A percentile compares a stretch with the other conserved stretches of the same genome.
phyloP scores from a whole-genome alignment of 1,284 basidiomycete genomes.

The Ganoderma multipileum region DNA sequence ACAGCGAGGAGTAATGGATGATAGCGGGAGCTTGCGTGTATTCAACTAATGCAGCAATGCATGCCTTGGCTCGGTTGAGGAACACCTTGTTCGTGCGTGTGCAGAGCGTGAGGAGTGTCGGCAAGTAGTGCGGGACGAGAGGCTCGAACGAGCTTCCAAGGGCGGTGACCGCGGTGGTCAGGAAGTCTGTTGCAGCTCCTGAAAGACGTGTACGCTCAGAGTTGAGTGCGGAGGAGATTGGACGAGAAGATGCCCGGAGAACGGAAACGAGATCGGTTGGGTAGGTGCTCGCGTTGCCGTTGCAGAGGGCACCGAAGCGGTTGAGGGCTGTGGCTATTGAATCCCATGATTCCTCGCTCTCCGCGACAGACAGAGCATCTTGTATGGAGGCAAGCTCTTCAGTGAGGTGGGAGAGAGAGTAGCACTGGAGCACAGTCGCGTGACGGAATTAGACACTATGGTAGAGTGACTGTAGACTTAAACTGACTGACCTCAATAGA shows the following conservation, averaged over 20 bases:
- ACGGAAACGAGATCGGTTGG: conserved; percentile 60
- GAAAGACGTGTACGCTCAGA: conserved; percentile 84
- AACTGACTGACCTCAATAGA: conserved; percentile 26
- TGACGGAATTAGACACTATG: neutral
- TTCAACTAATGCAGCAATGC: conserved; percentile 68
- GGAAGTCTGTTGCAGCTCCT: conserved; percentile 71
- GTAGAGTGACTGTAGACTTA: neutral
- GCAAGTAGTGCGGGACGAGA: conserved; percentile 72
- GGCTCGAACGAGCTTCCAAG: conserved; percentile 73
- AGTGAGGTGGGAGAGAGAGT: conserved; percentile 22
- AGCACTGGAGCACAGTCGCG: conserved; percentile 16
- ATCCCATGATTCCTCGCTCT: conserved; percentile 89
- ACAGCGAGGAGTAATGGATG: conserved; percentile 66
- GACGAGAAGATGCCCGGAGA: conserved; percentile 62
- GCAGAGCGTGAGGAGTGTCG: conserved; percentile 72
- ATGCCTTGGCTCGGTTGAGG: conserved; percentile 66
- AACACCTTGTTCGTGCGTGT: conserved; percentile 86
- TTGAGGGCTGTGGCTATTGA: conserved; percentile 65
- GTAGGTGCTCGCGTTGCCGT: conserved; percentile 62
- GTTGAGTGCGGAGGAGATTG: conserved; percentile 66
- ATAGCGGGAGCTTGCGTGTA: conserved; percentile 74
- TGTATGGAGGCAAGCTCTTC: conserved; percentile 30
- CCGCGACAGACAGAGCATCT: conserved; percentile 54
- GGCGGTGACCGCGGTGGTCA: conserved; percentile 59
- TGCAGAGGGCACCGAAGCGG: conserved; percentile 61